Evolutionary conservation across 805 yeast species (phyloP).

Genomic region (Zygosaccharomyces rouxii): DNA sequence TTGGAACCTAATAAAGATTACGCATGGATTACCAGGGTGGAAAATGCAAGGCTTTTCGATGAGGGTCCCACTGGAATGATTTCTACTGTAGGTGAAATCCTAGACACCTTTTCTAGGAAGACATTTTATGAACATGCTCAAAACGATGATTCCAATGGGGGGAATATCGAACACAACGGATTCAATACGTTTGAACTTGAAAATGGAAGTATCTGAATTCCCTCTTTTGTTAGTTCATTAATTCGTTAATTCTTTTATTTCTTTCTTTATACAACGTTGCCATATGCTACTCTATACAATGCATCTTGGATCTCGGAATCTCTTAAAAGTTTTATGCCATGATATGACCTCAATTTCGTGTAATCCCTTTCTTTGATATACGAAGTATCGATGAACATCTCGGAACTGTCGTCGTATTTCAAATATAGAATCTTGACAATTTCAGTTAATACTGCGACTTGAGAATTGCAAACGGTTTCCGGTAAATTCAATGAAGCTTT

Average conservation of each 20-base stretch:
- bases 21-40: constrained; percentile 48
- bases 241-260: background rate
- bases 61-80: constrained; percentile 73
- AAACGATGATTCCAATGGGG: background rate
- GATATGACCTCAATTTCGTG: constrained; percentile 21
- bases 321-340: constrained; percentile 20
- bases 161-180: background rate
- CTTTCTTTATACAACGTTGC: constrained; percentile 20
- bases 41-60: constrained; percentile 36
- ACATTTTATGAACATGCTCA: constrained; percentile 1
- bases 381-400: constrained; percentile 17
- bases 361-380: constrained; percentile 34
- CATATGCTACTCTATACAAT: constrained; percentile 33
- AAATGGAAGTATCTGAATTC: background rate
- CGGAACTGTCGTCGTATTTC: constrained; percentile 23
- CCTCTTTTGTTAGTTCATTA: background rate
- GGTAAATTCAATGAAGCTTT: constrained; percentile 29
- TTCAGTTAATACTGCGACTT: constrained; percentile 25
- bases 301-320: constrained; percentile 38
- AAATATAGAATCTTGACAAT: constrained; percentile 29
- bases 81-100: constrained; percentile 57
- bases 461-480: constrained; percentile 12
- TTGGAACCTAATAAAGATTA: constrained; percentile 31
- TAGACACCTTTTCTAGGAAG: constrained; percentile 42
- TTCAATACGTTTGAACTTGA: background rate